These are phyloP conservation scores for Elongisporangium undulatum DNA, from an alignment of 352 stramenopile species.

Conservation along the genomic window DNA sequence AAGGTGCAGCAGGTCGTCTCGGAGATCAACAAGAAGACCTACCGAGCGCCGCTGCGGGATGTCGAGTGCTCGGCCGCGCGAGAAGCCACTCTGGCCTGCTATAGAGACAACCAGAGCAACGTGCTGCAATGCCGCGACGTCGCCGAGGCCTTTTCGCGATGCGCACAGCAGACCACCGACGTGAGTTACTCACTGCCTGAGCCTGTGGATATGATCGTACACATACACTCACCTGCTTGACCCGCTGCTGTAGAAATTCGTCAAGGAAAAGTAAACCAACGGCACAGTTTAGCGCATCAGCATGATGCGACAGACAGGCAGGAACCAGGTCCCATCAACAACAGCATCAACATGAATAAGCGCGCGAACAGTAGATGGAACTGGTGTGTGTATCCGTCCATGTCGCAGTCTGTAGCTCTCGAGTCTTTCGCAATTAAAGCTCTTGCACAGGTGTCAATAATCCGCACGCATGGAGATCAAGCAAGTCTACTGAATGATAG, in stretches of 20 bases:
- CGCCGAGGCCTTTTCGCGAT: slow-evolving; percentile 79
- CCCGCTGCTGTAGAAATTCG: slow-evolving; percentile 37
- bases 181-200: slow-evolving; percentile 18
- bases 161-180: slow-evolving; percentile 77
- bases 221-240: neutral
- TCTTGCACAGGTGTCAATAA: too few relatives aligned
- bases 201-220: neutral
- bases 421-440: too few relatives aligned
- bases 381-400: neutral
- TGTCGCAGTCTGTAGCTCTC: too few relatives aligned
- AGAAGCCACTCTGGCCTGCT: slow-evolving; percentile 81
- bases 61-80: slow-evolving; percentile 78
- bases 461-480: neutral
- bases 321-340: neutral
- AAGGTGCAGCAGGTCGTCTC: slow-evolving; percentile 73
- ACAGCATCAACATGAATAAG: neutral
- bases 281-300: neutral
- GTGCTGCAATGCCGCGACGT: slow-evolving; percentile 85
- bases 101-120: slow-evolving; percentile 78
- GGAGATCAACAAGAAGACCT: slow-evolving; percentile 82
- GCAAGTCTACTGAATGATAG: neutral
- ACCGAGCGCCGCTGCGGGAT: slow-evolving; percentile 71
- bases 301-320: neutral
- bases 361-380: neutral
- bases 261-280: slow-evolving; percentile 48